phyloP scores from a whole-genome alignment of 2,329 filamentous ascomycete genomes.

The Penicillium sp. region DNA sequence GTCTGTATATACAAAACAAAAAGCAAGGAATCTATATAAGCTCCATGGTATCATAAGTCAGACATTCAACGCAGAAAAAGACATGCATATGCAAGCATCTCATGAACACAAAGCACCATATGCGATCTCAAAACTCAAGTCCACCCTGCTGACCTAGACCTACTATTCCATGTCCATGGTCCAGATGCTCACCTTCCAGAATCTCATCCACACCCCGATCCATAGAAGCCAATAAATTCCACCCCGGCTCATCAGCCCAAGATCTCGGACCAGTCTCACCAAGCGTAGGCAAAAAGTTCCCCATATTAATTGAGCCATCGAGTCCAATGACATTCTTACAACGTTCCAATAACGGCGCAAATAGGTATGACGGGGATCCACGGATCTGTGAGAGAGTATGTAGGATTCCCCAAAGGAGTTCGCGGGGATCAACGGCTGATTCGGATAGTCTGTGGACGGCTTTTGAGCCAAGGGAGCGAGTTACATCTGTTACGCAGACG shows the following conservation, averaged over 20 bases:
- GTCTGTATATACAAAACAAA: not conserved
- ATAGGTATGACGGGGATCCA: slow-evolving; percentile 40
- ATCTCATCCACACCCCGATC: not conserved
- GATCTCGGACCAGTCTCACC: slow-evolving; percentile 14
- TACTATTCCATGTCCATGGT: not conserved
- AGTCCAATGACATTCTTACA: slow-evolving; percentile 33
- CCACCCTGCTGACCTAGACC: not conserved
- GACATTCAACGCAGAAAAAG: not conserved
- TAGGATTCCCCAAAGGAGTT: slow-evolving; percentile 42
- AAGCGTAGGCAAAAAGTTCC: slow-evolving; percentile 29
- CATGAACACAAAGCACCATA: not conserved
- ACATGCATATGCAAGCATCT: not conserved
- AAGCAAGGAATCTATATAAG: not conserved
- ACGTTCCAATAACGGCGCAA: slow-evolving; percentile 33
- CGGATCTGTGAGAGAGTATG: slow-evolving; percentile 39
- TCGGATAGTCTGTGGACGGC: slow-evolving; percentile 30
- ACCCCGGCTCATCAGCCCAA: slow-evolving; percentile 18
- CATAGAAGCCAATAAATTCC: slow-evolving; percentile 9
- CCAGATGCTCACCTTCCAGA: not conserved
- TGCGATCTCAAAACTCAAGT: not conserved
- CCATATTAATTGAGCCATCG: slow-evolving; percentile 30
- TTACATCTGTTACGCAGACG: slow-evolving; percentile 34
- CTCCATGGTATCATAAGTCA: slow-evolving; percentile 2
- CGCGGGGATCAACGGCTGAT: slow-evolving; percentile 31
- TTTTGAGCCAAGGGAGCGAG: slow-evolving; percentile 31